Base-by-base conservation (phyloP, 139 green algal genomes). In the Chlorella sp. region DNA sequence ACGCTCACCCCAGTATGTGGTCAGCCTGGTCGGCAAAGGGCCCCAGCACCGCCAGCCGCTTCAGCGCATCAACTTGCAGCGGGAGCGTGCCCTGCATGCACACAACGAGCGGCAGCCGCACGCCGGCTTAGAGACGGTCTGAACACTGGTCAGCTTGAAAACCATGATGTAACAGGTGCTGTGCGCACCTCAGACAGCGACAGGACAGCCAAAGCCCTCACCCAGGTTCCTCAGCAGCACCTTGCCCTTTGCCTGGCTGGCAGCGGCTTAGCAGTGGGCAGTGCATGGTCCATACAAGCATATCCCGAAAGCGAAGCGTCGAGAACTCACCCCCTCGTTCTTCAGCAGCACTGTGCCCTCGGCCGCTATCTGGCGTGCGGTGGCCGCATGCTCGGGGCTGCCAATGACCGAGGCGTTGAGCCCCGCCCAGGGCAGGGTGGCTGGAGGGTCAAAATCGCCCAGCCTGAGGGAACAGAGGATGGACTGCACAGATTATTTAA, bases 321-420 rank as follows among this genome's bases (percentile, higher is more conserved):
- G 22, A 6, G 56, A 14, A 4, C 64, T 73, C 65, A 73, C 65
- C 65, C 65, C 72, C 7, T 60, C 72, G 43, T 78, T 78, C 44
- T 78, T 78, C 30, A 78, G 72, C 43, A 78, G 43, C 72, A 78
- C 72, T 14, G 24, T 60, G 28, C 72, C 72, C 72, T 78, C 56
- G 30, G 32, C 72, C 9, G 72, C 30, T 9, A 78, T 40, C 9
- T 78, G 43, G 5, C 43, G 43, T 3, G 43, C 44, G 30, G 43
- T 78, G 43, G 72, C 72, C 9, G 38, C 43, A 17, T 78, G 72
- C 30, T 32, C 43, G 11, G 43, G 43, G 72, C 72, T 60, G 43
- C 72, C 72, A 3, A 78, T 78, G 1, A 78, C 72, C 0, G 72
- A 78, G 36, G 44, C 34, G 43, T 78, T 60, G 20, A 78, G 43